Percentiles rank a stretch among this genome's conserved stretches.
Conservation (phyloP, 805 yeast genomes). For the Barnettozyma sucrosica region DNA sequence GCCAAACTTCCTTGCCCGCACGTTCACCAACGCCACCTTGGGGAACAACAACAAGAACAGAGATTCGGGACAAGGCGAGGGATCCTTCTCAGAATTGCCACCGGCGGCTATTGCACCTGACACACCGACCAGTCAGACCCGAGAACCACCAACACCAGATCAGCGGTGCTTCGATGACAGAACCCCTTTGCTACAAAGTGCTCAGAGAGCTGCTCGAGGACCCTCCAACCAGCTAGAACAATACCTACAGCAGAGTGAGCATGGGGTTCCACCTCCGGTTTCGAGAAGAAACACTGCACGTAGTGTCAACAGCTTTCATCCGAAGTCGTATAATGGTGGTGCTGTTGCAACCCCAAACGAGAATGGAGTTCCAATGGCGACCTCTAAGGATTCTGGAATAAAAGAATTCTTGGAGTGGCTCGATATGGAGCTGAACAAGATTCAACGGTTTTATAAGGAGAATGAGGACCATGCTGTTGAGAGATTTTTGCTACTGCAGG, state of each 20-base stretch:
- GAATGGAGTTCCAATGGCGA: constrained; percentile 14
- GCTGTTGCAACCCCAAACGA: constrained; percentile 1
- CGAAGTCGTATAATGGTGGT: constrained; percentile 19
- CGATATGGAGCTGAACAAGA: constrained; percentile 51
- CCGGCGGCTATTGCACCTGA: constrained; percentile 20
- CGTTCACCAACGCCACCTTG: constrained; percentile 3
- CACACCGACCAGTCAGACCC: not conserved
- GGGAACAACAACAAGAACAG: not conserved
- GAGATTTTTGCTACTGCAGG: constrained; percentile 56
- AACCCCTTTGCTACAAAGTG: constrained; percentile 20
- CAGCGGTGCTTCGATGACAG: constrained; percentile 15
- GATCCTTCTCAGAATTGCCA: constrained; percentile 15
- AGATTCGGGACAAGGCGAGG: not conserved
- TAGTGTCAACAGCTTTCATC: not conserved
- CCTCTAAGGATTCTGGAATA: constrained; percentile 32
- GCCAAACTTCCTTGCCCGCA: constrained; percentile 8
- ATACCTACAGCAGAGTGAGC: not conserved
- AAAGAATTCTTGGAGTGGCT: constrained; percentile 61
- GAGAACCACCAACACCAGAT: not conserved
- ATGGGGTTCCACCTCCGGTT: not conserved
- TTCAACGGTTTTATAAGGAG: constrained; percentile 53
- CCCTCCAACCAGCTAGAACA: constrained; percentile 1
- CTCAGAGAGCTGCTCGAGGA: constrained; percentile 2
- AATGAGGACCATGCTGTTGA: constrained; percentile 57
- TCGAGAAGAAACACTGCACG: constrained; percentile 5